These are phyloP conservation scores for Adansonia grandidieri DNA, from an alignment of 441 rosid genomes.

Conservation along the genomic window DNA sequence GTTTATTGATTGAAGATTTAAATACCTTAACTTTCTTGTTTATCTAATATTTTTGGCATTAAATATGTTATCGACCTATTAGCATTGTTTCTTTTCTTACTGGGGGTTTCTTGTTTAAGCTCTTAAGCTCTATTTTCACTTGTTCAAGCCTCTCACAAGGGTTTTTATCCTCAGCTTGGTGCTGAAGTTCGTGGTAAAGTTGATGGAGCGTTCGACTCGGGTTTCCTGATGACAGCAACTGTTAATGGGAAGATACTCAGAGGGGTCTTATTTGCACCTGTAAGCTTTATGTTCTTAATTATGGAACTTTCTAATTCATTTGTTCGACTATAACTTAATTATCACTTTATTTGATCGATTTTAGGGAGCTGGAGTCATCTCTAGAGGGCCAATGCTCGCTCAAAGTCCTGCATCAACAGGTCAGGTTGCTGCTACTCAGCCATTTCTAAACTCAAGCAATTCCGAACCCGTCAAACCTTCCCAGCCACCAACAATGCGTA, in stretches of 20 bases:
- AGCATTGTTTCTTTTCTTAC: neutral
- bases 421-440: conserved; percentile 34
- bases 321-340: neutral
- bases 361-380: conserved; percentile 43
- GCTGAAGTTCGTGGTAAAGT: conserved; percentile 71
- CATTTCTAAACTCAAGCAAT: conserved; percentile 30
- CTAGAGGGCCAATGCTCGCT: conserved; percentile 37
- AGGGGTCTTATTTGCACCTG: conserved; percentile 75
- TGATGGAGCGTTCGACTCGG: conserved; percentile 73
- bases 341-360: neutral
- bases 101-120: neutral
- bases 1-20: neutral
- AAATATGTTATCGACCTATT: neutral
- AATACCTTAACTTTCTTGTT: neutral
- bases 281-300: conserved; percentile 36
- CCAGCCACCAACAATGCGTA: conserved; percentile 29
- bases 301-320: neutral
- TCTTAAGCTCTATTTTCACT: neutral
- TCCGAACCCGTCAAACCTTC: conserved; percentile 33
- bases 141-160: neutral
- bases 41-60: neutral
- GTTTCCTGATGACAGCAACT: conserved; percentile 65
- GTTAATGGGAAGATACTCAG: conserved; percentile 67
- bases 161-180: conserved; percentile 47
- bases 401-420: conserved; percentile 35